Evolutionary conservation across 2,329 filamentous ascomycete genomes (phyloP).

Genomic region (Aspergillus hiratsukae): DNA sequence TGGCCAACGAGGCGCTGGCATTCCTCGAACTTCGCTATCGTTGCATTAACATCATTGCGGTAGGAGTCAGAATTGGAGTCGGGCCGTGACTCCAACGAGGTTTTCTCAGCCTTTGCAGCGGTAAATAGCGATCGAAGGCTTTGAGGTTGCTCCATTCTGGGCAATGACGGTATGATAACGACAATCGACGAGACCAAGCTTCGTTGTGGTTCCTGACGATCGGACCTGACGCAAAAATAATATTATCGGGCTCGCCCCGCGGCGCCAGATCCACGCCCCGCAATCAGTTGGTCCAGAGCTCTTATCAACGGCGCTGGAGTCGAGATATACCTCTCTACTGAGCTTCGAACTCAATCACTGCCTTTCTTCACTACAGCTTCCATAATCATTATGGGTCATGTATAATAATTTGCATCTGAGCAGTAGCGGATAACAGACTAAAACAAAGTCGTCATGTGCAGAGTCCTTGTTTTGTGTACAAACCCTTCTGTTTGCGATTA

Average conservation of each 20-base stretch:
- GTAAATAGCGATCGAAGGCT: conserved; percentile 54
- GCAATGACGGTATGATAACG: neutral
- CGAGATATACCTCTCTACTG: neutral
- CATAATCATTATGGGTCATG: neutral
- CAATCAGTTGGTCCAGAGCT: neutral
- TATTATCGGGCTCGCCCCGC: conserved; percentile 13
- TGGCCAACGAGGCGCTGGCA: conserved; percentile 65
- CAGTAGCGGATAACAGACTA: neutral
- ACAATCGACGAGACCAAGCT: conserved; percentile 12
- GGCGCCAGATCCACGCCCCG: neutral
- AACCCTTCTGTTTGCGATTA: neutral
- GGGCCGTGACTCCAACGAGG: conserved; percentile 57
- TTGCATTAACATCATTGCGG: conserved; percentile 61
- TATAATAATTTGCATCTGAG: neutral
- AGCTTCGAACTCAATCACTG: neutral
- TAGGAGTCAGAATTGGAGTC: conserved; percentile 63
- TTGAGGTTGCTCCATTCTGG: conserved; percentile 46
- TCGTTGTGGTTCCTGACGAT: conserved; percentile 17
- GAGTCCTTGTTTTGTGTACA: neutral
- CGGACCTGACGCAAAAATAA: conserved; percentile 12
- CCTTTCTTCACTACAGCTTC: neutral
- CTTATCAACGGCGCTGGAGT: neutral
- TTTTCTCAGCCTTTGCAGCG: conserved; percentile 52
- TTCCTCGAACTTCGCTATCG: conserved; percentile 68
- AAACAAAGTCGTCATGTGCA: neutral